These are phyloP conservation scores for Colletotrichum sp. DNA, from an alignment of 2,329 filamentous ascomycete genomes.

Conservation along the genomic window DNA sequence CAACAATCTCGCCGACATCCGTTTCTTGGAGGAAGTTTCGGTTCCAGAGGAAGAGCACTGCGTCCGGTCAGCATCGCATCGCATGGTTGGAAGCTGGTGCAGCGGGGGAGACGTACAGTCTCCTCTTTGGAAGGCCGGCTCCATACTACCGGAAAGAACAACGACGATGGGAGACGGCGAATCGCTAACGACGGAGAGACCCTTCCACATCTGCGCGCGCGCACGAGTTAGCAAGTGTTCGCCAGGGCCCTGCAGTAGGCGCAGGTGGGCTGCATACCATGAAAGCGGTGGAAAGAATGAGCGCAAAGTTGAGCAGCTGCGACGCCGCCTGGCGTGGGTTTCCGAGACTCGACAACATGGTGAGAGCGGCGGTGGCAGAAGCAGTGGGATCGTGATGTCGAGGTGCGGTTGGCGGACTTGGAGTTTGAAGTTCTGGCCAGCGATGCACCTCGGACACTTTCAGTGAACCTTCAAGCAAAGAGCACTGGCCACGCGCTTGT, in stretches of 20 bases:
- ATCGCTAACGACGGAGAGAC: slow-evolving; percentile 78
- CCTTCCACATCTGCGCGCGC: slow-evolving; percentile 77
- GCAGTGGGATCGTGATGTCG: neutral
- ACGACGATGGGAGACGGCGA: slow-evolving; percentile 81
- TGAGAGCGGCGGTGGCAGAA: slow-evolving; percentile 23
- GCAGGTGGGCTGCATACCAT: slow-evolving; percentile 61
- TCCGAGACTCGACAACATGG: slow-evolving; percentile 72
- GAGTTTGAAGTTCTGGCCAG: slow-evolving; percentile 16
- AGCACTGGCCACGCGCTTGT: slow-evolving; percentile 15
- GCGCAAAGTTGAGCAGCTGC: slow-evolving; percentile 88
- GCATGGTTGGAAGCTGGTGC: neutral
- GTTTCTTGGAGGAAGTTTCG: slow-evolving; percentile 63
- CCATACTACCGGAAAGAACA: slow-evolving; percentile 85
- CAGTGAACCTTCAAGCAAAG: neutral
- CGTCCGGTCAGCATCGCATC: neutral
- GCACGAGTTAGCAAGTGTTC: neutral
- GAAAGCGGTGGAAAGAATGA: slow-evolving; percentile 89
- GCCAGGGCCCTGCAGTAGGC: neutral
- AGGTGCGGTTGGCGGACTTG: neutral
- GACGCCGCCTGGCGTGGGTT: slow-evolving; percentile 82
- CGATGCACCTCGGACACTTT: slow-evolving; percentile 6
- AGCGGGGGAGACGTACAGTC: slow-evolving; percentile 44
- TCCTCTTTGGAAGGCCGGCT: slow-evolving; percentile 80
- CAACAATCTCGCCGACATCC: slow-evolving; percentile 62
- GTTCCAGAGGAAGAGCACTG: slow-evolving; percentile 74